A percentile compares a stretch with the other conserved stretches of the same genome.
Conservation (phyloP, 2,329 filamentous ascomycete species). For the Beauveria sp. region DNA sequence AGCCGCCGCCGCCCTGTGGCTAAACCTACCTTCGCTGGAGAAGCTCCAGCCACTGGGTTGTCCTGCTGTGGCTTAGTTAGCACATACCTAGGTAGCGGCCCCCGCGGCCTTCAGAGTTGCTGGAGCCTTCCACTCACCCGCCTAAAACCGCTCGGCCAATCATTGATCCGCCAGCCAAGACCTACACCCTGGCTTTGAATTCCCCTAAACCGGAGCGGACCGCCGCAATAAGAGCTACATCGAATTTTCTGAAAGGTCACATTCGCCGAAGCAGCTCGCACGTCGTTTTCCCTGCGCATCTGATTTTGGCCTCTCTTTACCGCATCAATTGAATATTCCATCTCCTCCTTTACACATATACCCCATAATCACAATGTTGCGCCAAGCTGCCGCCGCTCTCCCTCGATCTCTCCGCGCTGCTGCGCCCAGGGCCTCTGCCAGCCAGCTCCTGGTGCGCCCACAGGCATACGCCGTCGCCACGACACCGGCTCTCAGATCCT, state of each 20-base stretch:
- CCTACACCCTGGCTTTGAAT: background rate
- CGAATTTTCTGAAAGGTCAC: constrained; percentile 11
- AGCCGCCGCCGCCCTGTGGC: constrained; percentile 6
- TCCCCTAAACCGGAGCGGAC: constrained; percentile 14
- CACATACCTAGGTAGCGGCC: background rate
- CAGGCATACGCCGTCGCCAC: constrained; percentile 30
- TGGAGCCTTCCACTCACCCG: constrained; percentile 8
- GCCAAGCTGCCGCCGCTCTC: constrained; percentile 35
- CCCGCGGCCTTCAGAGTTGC: background rate
- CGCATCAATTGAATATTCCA: constrained; percentile 4
- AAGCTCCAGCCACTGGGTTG: constrained; percentile 1
- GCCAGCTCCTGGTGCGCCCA: constrained; percentile 25
- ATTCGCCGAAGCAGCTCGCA: background rate
- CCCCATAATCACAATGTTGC: constrained; percentile 31
- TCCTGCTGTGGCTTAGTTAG: background rate
- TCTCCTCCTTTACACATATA: constrained; percentile 2
- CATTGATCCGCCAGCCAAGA: constrained; percentile 12
- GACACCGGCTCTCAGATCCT: constrained; percentile 28
- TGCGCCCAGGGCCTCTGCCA: constrained; percentile 28
- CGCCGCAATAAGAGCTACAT: constrained; percentile 4
- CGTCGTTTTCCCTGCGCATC: background rate
- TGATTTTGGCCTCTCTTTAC: background rate
- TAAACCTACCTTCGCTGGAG: background rate
- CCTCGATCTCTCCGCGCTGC: constrained; percentile 37
- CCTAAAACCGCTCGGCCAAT: constrained; percentile 8